Evolutionary conservation across 169 alveolate species (phyloP), one percentile per base, ranked within the genome.

Genomic region (Plasmodium coatneyi): DNA sequence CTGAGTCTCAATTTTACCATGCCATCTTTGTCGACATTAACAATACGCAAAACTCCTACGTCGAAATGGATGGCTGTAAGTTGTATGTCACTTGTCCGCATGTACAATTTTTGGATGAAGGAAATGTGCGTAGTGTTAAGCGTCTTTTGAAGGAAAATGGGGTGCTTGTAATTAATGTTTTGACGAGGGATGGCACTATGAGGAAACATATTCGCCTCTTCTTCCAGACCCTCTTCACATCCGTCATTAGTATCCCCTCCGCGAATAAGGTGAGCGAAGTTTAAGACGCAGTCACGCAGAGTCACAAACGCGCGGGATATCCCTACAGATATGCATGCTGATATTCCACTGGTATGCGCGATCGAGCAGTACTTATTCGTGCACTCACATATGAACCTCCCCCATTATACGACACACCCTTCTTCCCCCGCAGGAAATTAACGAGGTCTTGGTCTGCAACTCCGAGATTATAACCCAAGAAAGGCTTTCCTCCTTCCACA

Each of bases 11-110:
- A 80, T 71, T 66, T 66, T 90, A 90, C 56, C 80, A 90, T 66
- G 60, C 82, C 5, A 90, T 90, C n/a, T 90, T 90, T 90, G 46
- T 90, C 22, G 95, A 90, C 80, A 90, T 90, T 30, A 90, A 90
- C 52, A 90, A 90, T 80, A 43, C 95, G 10, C 84, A 79, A 79
- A 80, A 90, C 56, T 80, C 95, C 0, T 90, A 80, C 54, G 19
- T 90, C 71, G 28, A 66, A 41, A 81, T 71, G 41, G 54, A 90
- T 90, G 82, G 56, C 7, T 36, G 46, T n/a, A 80, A 90, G 39
- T n/a, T 79, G 32, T 80, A 90, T 19, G 71, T 90, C 34, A 81
- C 91, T 14, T 90, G 95, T 39, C 95, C 95, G 2, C 90, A 90
- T 19, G 28, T 79, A 9, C 71, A 81, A 66, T 81, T 79, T 90